Conservation (phyloP, 2,329 filamentous ascomycete genomes). For the Exophiala sp. region DNA sequence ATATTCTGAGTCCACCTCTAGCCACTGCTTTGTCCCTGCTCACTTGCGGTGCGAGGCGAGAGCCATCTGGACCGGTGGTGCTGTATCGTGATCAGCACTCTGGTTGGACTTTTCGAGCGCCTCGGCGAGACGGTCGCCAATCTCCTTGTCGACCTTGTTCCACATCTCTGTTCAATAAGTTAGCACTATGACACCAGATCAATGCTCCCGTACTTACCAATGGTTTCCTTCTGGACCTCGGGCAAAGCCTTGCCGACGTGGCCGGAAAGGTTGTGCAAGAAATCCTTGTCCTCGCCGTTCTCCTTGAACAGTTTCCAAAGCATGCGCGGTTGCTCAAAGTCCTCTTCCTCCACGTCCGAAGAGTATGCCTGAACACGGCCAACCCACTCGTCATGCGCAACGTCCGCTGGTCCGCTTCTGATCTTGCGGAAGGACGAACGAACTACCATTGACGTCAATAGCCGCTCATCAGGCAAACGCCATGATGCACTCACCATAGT, state of each 20-base stretch:
- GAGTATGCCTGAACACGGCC: slow-evolving; percentile 28
- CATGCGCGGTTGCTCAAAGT: slow-evolving; percentile 43
- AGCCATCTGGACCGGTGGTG: neutral
- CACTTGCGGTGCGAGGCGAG: neutral
- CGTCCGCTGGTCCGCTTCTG: slow-evolving; percentile 24
- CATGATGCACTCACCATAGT: slow-evolving; percentile 43
- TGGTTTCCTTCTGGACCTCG: slow-evolving; percentile 1
- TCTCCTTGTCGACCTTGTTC: slow-evolving; percentile 3
- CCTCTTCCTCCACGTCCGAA: slow-evolving; percentile 41
- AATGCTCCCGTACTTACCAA: neutral
- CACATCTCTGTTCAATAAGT: slow-evolving; percentile 1
- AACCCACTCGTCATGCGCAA: too few relatives aligned
- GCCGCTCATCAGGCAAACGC: neutral
- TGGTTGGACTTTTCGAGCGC: neutral
- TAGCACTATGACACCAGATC: neutral
- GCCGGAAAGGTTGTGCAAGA: neutral
- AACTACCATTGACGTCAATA: neutral
- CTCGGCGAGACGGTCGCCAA: neutral
- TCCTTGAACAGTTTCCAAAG: slow-evolving; percentile 37
- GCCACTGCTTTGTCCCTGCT: too few relatives aligned
- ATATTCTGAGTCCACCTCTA: too few relatives aligned
- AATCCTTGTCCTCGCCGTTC: slow-evolving; percentile 1
- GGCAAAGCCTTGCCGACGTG: slow-evolving; percentile 2
- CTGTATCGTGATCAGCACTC: neutral
- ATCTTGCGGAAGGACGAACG: neutral